Evolutionary conservation across 208 protist genomes (phyloP).

Genomic region (Trypanosoma congolense): DNA sequence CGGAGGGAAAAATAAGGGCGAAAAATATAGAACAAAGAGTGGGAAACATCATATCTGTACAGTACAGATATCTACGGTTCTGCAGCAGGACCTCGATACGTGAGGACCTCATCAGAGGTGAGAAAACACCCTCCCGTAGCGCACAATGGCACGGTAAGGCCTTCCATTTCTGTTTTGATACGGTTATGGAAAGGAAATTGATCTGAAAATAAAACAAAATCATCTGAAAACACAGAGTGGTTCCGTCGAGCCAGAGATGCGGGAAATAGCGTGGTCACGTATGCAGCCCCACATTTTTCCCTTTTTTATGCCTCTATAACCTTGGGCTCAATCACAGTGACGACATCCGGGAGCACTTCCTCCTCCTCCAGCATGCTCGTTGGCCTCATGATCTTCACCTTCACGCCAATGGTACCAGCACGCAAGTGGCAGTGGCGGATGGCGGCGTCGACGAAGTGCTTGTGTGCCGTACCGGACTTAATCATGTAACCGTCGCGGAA

Average conservation of each 20-base stretch:
- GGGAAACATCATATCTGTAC: too few species aligned
- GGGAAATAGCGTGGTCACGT: background rate
- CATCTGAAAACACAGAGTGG: background rate
- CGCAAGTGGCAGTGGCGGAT: slow-evolving; percentile 97
- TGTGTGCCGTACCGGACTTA: slow-evolving; percentile 93
- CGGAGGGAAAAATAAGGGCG: too few species aligned
- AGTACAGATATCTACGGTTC: too few species aligned
- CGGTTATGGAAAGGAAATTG: slow-evolving; percentile 22
- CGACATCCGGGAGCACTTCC: slow-evolving; percentile 71
- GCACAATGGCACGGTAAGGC: too few species aligned
- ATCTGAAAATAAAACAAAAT: slow-evolving; percentile 24
- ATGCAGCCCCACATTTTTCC: background rate
- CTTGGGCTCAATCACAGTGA: slow-evolving; percentile 71
- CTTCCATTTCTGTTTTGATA: slow-evolving; percentile 4
- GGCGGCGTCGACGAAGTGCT: slow-evolving; percentile 94
- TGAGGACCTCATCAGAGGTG: too few species aligned
- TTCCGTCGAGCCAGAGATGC: slow-evolving; percentile 1
- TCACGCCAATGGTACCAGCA: slow-evolving; percentile 98
- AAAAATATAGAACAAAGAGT: too few species aligned
- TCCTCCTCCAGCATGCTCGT: slow-evolving; percentile 35
- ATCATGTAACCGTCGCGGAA: slow-evolving; percentile 99
- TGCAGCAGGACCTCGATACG: too few species aligned
- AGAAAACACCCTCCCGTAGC: background rate
- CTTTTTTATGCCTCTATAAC: slow-evolving; percentile 12
- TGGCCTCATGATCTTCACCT: slow-evolving; percentile 99